Conservation (phyloP, 2,329 filamentous ascomycete genomes). For the Curvularia eragrostidis region DNA sequence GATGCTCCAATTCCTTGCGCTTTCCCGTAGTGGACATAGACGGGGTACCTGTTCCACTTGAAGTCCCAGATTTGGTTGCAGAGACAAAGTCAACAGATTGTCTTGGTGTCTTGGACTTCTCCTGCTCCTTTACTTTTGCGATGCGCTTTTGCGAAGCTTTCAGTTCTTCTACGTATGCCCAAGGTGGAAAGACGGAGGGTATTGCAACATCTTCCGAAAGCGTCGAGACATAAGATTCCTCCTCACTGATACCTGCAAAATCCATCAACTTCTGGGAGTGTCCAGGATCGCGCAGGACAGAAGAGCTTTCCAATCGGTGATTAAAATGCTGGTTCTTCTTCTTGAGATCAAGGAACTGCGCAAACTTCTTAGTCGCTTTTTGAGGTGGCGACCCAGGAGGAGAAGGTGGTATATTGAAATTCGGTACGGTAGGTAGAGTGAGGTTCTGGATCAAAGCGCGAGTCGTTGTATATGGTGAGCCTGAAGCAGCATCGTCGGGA, state of each 20-base stretch:
- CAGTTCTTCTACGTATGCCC: constrained; percentile 54
- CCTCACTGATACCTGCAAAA: constrained; percentile 66
- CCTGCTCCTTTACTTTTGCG: constrained; percentile 41
- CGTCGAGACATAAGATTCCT: constrained; percentile 71
- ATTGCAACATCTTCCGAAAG: constrained; percentile 50
- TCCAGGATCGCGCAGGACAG: constrained; percentile 73
- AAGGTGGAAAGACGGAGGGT: constrained; percentile 50
- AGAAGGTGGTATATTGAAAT: constrained; percentile 76
- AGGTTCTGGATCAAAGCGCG: constrained; percentile 72
- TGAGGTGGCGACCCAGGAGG: constrained; percentile 64
- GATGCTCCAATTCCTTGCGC: constrained; percentile 42
- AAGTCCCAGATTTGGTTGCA: constrained; percentile 32
- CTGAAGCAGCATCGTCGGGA: constrained; percentile 34
- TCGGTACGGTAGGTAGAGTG: constrained; percentile 74
- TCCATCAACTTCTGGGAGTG: constrained; percentile 74
- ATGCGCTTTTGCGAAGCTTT: constrained; percentile 51
- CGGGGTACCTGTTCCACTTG: constrained; percentile 34
- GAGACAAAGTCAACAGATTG: constrained; percentile 46
- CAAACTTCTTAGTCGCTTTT: constrained; percentile 68
- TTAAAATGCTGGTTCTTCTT: constrained; percentile 81
- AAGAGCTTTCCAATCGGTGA: constrained; percentile 70
- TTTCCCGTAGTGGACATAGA: constrained; percentile 31
- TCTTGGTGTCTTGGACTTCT: constrained; percentile 36
- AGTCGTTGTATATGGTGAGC: constrained; percentile 71
- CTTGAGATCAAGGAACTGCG: constrained; percentile 78